Conservation (phyloP, 1,284 basidiomycete genomes). For the Somion occarium region DNA sequence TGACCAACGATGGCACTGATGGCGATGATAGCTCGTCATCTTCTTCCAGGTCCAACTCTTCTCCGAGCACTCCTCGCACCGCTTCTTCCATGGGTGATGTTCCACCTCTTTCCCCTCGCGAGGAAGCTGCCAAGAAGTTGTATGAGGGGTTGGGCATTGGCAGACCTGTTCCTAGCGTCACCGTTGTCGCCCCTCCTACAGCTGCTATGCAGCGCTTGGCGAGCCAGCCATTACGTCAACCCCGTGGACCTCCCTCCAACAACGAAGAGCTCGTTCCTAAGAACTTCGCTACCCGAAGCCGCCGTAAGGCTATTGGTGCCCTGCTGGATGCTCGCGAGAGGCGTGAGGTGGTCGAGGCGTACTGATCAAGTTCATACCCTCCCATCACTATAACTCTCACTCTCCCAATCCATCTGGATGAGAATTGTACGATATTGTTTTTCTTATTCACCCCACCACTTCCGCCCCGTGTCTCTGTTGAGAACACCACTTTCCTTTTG, state of each 20-base stretch:
- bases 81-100: slow-evolving; percentile 51
- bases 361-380: slow-evolving; percentile 27
- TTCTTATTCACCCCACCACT: slow-evolving; percentile 8
- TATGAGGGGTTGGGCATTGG: slow-evolving; percentile 81
- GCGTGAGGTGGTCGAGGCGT: slow-evolving; percentile 55
- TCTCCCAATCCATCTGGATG: background rate
- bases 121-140: slow-evolving; percentile 75
- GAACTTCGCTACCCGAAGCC: slow-evolving; percentile 82
- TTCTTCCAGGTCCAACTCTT: slow-evolving; percentile 45
- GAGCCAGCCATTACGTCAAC: slow-evolving; percentile 75
- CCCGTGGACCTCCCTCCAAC: slow-evolving; percentile 80
- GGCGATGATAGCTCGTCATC: slow-evolving; percentile 50
- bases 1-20: slow-evolving; percentile 43
- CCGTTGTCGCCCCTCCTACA: slow-evolving; percentile 26
- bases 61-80: slow-evolving; percentile 72
- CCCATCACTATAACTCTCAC: background rate
- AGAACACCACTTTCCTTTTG: slow-evolving; percentile 20
- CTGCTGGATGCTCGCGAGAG: slow-evolving; percentile 73
- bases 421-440: slow-evolving; percentile 23
- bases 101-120: slow-evolving; percentile 66
- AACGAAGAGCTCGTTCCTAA: slow-evolving; percentile 82
- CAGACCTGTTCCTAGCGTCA: slow-evolving; percentile 43
- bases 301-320: slow-evolving; percentile 76
- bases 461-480: slow-evolving; percentile 4
- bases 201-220: slow-evolving; percentile 46